phyloP scores from a whole-genome alignment of 805 yeast species.

The Clavispora asparagi region DNA sequence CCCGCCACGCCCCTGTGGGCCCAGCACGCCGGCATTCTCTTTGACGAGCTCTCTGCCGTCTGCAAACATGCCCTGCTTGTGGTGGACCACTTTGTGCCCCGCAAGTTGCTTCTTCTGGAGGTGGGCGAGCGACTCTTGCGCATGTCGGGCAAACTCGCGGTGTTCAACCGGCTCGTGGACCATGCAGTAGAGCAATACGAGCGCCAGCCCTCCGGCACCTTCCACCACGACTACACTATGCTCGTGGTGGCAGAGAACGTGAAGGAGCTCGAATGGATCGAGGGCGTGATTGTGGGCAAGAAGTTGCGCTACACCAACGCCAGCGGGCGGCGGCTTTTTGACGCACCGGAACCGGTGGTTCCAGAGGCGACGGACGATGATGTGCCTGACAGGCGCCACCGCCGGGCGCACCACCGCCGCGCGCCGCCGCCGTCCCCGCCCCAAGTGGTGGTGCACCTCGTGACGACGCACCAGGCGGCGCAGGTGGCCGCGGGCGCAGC shows the following conservation, averaged over 20 bases:
- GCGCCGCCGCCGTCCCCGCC: neutral
- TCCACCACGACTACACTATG: slow-evolving; percentile 13
- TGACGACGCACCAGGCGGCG: slow-evolving; percentile 9
- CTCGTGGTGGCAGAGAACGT: slow-evolving; percentile 54
- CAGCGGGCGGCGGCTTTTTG: slow-evolving; percentile 54
- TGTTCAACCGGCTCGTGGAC: slow-evolving; percentile 47
- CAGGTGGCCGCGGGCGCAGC: neutral
- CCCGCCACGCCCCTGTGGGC: neutral
- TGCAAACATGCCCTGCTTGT: slow-evolving; percentile 65
- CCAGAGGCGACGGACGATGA: neutral
- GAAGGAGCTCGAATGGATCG: slow-evolving; percentile 73
- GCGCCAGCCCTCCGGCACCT: neutral
- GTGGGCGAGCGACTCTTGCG: slow-evolving; percentile 49
- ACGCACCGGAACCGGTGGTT: slow-evolving; percentile 16
- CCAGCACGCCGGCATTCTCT: slow-evolving; percentile 30
- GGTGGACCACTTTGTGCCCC: slow-evolving; percentile 75
- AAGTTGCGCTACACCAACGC: slow-evolving; percentile 58
- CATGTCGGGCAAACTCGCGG: slow-evolving; percentile 56
- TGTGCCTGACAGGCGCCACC: neutral
- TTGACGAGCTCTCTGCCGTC: slow-evolving; percentile 44
- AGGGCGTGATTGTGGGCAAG: slow-evolving; percentile 73
- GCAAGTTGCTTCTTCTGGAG: slow-evolving; percentile 61
- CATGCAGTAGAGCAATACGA: slow-evolving; percentile 19
- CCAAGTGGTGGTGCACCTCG: slow-evolving; percentile 7
- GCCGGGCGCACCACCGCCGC: slow-evolving; percentile 3